Conservation (phyloP, 2,329 filamentous ascomycete genomes). For the Ascochyta lentis region DNA sequence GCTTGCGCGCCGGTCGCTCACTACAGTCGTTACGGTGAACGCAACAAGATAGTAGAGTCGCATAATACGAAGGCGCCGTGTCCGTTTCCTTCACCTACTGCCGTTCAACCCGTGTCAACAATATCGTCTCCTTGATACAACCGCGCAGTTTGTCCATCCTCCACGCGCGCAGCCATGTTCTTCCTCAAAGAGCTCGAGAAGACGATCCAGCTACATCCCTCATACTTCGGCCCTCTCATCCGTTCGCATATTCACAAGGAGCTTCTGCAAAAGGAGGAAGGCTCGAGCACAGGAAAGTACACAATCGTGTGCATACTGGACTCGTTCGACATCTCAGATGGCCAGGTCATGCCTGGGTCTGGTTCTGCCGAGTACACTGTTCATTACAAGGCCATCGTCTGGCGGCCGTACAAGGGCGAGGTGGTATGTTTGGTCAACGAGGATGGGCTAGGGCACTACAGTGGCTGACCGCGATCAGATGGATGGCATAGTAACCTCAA, state of each 20-base stretch:
- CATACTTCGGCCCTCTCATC: slow-evolving; percentile 94
- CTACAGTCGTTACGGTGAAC: slow-evolving; percentile 28
- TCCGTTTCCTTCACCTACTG: slow-evolving; percentile 15
- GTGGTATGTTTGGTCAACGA: slow-evolving; percentile 68
- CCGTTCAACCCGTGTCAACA: slow-evolving; percentile 24
- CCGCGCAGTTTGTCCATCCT: slow-evolving; percentile 14
- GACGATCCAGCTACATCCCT: slow-evolving; percentile 92
- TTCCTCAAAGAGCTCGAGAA: slow-evolving; percentile 98
- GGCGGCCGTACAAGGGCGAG: slow-evolving; percentile 97
- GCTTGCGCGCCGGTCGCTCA: slow-evolving; percentile 28
- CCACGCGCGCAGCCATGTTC: slow-evolving; percentile 72
- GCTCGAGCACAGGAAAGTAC: slow-evolving; percentile 92
- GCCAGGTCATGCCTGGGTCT: slow-evolving; percentile 87
- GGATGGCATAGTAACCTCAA: slow-evolving; percentile 89
- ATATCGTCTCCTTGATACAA: slow-evolving; percentile 12
- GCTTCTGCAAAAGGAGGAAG: slow-evolving; percentile 91
- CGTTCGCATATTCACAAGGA: slow-evolving; percentile 88
- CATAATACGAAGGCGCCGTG: slow-evolving; percentile 27
- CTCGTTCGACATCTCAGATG: slow-evolving; percentile 91
- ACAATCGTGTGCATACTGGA: slow-evolving; percentile 99
- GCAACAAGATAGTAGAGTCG: slow-evolving; percentile 37
- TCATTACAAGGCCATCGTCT: slow-evolving; percentile 93
- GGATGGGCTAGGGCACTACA: background rate
- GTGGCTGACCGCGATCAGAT: slow-evolving; percentile 64
- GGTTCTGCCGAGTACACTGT: slow-evolving; percentile 95